Evolutionary conservation across 108 stramenopile genomes (phyloP).

Genomic region (Nitzschia inconspicua): DNA sequence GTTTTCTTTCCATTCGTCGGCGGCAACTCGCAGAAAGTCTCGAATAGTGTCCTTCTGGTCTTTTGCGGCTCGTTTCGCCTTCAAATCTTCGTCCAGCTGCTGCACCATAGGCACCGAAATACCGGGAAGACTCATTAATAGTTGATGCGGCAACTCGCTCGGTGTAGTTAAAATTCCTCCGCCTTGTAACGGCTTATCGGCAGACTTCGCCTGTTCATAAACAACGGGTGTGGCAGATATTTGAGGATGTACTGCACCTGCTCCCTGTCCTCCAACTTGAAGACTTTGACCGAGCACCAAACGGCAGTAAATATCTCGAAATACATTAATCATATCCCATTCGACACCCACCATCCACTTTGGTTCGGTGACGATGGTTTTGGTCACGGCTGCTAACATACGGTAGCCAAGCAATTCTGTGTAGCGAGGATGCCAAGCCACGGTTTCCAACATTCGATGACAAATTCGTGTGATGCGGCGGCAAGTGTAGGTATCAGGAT

Average conservation of each 20-base stretch:
- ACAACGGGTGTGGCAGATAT: conserved; percentile 12
- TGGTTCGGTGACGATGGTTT: conserved; percentile 78
- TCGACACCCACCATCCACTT: conserved; percentile 93
- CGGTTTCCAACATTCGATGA: conserved; percentile 83
- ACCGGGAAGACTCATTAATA: conserved; percentile 65
- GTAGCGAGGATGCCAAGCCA: conserved; percentile 78
- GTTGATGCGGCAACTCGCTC: conserved; percentile 67
- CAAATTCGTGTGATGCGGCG: conserved; percentile 78
- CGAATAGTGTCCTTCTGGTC: conserved; percentile 84
- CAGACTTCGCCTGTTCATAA: conserved; percentile 82
- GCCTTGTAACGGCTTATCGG: conserved; percentile 68
- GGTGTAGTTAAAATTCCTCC: conserved; percentile 78
- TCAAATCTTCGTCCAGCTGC: conserved; percentile 56
- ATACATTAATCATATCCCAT: conserved; percentile 89
- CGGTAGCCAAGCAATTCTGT: conserved; percentile 66
- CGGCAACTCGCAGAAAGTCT: conserved; percentile 70
- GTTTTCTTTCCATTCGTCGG: conserved; percentile 58
- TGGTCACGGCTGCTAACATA: conserved; percentile 67
- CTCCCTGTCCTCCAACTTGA: conserved; percentile 85
- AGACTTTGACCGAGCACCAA: conserved; percentile 78
- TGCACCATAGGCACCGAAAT: conserved; percentile 44
- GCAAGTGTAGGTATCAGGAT: conserved; percentile 87
- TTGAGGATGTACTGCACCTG: conserved; percentile 55
- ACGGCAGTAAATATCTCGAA: conserved; percentile 85
- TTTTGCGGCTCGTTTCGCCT: conserved; percentile 74